phyloP scores from a whole-genome alignment of 2,329 filamentous ascomycete species.

The Aspergillus pseudotamarii region DNA sequence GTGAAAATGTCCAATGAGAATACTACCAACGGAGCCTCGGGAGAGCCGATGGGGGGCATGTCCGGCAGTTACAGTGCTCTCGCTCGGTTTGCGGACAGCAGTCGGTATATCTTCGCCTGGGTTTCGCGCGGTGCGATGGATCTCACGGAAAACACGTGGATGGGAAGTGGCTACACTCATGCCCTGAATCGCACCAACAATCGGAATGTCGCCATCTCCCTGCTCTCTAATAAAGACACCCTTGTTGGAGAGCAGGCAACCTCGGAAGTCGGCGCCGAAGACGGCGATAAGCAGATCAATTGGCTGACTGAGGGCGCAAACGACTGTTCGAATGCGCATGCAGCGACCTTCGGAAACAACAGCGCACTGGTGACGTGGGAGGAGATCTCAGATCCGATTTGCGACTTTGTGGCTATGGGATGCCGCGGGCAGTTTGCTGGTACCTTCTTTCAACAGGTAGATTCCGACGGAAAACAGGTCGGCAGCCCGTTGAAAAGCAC shows the following conservation, averaged over 20 bases:
- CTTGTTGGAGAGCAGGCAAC: conserved; percentile 57
- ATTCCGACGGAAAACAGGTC: conserved; percentile 54
- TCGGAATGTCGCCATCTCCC: conserved; percentile 62
- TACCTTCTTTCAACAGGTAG: conserved; percentile 62
- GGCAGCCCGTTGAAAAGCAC: conserved; percentile 54
- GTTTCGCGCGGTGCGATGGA: conserved; percentile 62
- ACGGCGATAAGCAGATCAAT: conserved; percentile 62
- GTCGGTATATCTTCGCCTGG: conserved; percentile 64
- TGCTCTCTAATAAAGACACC: conserved; percentile 61
- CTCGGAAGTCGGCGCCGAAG: conserved; percentile 54
- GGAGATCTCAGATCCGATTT: conserved; percentile 59
- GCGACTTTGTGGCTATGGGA: conserved; percentile 61
- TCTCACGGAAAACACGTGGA: conserved; percentile 59
- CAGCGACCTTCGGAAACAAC: conserved; percentile 55
- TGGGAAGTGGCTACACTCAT: conserved; percentile 59
- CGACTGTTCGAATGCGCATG: conserved; percentile 63
- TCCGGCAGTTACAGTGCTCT: conserved; percentile 63
- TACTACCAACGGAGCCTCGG: conserved; percentile 60
- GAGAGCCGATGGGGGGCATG: conserved; percentile 66
- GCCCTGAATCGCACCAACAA: conserved; percentile 57
- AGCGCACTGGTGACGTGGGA: conserved; percentile 64
- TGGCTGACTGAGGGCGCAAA: conserved; percentile 58
- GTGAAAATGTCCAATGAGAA: conserved; percentile 66
- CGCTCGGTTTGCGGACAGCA: conserved; percentile 55
- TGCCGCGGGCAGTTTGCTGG: conserved; percentile 62